Conservation (phyloP, 371 early-diverging fungal species). For the Rhizopus delemar region DNA sequence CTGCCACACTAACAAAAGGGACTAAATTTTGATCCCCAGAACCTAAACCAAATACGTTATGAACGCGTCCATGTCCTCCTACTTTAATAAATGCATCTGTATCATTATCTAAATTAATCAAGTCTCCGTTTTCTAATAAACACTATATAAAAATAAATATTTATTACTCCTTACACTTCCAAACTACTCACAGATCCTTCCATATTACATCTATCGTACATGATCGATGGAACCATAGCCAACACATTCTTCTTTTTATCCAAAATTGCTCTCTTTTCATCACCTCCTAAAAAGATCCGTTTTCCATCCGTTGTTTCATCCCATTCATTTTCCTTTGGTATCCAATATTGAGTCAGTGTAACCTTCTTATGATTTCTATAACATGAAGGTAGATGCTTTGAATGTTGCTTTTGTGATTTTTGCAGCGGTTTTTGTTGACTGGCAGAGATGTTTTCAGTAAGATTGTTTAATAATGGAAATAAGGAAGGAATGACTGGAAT, state of each 20-base stretch:
- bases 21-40: conserved; percentile 30
- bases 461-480: neutral
- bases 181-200: conserved; percentile 44
- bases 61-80: conserved; percentile 17
- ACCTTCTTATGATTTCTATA: conserved; percentile 17
- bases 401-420: neutral
- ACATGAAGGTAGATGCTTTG: conserved; percentile 4
- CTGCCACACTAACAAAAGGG: conserved; percentile 40
- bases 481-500: neutral
- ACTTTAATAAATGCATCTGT: conserved; percentile 24
- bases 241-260: conserved; percentile 15
- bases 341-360: conserved; percentile 37
- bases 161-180: conserved; percentile 26
- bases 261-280: neutral
- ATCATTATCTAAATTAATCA: conserved; percentile 25
- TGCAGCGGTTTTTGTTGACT: neutral
- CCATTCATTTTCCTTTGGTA: conserved; percentile 41
- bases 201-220: conserved; percentile 32
- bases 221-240: conserved; percentile 19
- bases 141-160: conserved; percentile 28
- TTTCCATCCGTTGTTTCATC: conserved; percentile 32
- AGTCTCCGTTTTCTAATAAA: conserved; percentile 32
- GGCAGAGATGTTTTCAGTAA: neutral
- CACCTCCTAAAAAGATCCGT: conserved; percentile 24
- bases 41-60: conserved; percentile 40